Evolutionary conservation across 768 basidiomycete genomes (phyloP).

Genomic region (Amanita pallidorosea): DNA sequence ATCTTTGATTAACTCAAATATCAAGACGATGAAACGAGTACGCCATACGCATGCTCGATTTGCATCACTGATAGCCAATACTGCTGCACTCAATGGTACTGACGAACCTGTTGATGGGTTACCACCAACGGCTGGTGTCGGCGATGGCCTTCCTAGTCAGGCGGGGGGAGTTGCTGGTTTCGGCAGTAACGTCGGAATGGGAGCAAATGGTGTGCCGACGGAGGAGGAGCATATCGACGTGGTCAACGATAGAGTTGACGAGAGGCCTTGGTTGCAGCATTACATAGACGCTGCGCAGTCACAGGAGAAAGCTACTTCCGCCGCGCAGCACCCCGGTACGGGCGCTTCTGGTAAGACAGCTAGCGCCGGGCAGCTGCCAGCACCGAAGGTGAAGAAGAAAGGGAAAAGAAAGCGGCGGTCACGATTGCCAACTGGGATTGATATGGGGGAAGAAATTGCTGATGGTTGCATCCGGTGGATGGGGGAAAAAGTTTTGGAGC

Average conservation of each 20-base stretch:
- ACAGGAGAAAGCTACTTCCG: background rate
- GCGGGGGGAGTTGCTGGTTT: background rate
- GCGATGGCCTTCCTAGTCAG: background rate
- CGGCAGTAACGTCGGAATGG: slow-evolving; percentile 9
- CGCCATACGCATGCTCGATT: slow-evolving; percentile 67
- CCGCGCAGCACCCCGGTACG: background rate
- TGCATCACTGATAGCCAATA: slow-evolving; percentile 29
- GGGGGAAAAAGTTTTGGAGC: slow-evolving; percentile 72
- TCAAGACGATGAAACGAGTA: slow-evolving; percentile 63
- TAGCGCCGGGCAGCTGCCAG: background rate
- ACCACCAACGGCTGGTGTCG: background rate
- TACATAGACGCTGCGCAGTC: slow-evolving; percentile 8
- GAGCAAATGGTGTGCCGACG: slow-evolving; percentile 9
- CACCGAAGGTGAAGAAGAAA: slow-evolving; percentile 7
- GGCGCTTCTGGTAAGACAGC: too few species aligned
- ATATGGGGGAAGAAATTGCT: slow-evolving; percentile 52
- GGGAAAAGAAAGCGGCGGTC: slow-evolving; percentile 17
- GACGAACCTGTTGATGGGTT: background rate
- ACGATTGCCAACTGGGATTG: slow-evolving; percentile 24
- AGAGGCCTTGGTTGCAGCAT: slow-evolving; percentile 41
- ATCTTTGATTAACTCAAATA: slow-evolving; percentile 66
- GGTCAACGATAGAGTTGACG: slow-evolving; percentile 42
- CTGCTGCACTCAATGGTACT: background rate
- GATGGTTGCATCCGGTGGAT: slow-evolving; percentile 62
- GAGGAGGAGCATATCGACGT: slow-evolving; percentile 24